Base-by-base conservation (phyloP, 108 stramenopile species). In the Conticribra weissflogii region DNA sequence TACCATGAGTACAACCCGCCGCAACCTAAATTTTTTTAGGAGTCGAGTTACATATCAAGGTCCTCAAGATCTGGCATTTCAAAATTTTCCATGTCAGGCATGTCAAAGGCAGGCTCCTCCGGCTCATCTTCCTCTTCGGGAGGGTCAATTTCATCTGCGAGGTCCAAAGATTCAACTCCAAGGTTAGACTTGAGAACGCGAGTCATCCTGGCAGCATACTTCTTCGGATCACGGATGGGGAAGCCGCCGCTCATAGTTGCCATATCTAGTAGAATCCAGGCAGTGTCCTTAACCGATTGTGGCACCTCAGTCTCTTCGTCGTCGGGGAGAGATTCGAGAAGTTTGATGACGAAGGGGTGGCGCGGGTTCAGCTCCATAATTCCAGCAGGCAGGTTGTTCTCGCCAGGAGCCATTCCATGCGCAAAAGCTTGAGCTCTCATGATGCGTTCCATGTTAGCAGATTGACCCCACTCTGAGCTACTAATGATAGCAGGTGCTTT, bases 391-490 rank as follows among this genome's bases (percentile, higher is more conserved):
- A 81, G 76, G 63, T 59, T 78, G 71, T 85, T 68, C n/a, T 83
- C 68, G 16, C 76, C 79, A 23, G 82, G 58, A 21, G 68, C 41
- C 24, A 75, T 48, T 4, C 83, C 83, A 55, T 97, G 92, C 17
- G 86, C 66, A 69, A 96, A 96, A 19, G 99, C 95, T 81, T 99
- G 99, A 18, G 98, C 93, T 63, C 93, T 83, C 94, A 98, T 90
- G 84, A 99, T 98, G 34, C 98, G 85, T 78, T 99, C 99, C 98
- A 98, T 99, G 83, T 99, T 99, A 22, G 99, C 99, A 34, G 90
- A 92, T 76, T 97, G 79, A 18, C 97, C 98, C 78, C 87, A 98
- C 57, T 97, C 95, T 8, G 86, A 72, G 24, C 95, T 92, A 28
- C 93, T 88, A 28, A 98, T 93, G 68, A 99, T 91, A 2, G 96